Conservation (phyloP, 2,329 filamentous ascomycete species). For the Xylariaceae sp. region DNA sequence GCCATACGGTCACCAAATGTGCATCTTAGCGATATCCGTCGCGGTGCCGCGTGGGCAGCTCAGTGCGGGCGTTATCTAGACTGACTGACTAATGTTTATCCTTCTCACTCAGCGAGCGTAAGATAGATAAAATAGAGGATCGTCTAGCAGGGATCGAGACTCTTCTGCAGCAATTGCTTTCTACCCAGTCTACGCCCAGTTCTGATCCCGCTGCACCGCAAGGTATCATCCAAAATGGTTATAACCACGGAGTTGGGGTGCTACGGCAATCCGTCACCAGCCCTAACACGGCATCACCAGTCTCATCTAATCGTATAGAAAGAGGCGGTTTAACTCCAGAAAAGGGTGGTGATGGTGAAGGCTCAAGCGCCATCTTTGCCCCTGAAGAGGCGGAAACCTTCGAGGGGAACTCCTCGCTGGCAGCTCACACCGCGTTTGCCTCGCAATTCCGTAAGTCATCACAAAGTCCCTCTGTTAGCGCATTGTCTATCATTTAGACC, state of each 20-base stretch:
- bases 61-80: background rate
- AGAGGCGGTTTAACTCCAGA: slow-evolving; percentile 30
- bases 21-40: background rate
- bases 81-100: background rate
- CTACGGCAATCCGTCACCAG: background rate
- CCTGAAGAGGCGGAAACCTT: slow-evolving; percentile 45
- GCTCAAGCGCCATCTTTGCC: slow-evolving; percentile 42
- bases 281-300: slow-evolving; percentile 3
- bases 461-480: background rate
- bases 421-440: slow-evolving; percentile 43
- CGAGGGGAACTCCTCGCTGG: slow-evolving; percentile 41
- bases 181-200: background rate
- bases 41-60: background rate
- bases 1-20: background rate
- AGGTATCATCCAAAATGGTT: background rate
- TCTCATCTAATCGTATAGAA: slow-evolving; percentile 28
- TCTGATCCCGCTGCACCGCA: background rate
- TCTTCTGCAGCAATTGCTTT: slow-evolving; percentile 32
- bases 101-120: slow-evolving; percentile 40
- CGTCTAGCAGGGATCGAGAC: slow-evolving; percentile 36
- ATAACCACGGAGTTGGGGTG: background rate
- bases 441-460: slow-evolving; percentile 34
- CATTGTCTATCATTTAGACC: background rate
- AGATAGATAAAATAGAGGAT: slow-evolving; percentile 40
- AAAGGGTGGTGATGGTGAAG: slow-evolving; percentile 26